Evolutionary conservation across 495 filamentous ascomycete species (phyloP).

Genomic region (Neurospora sp.): DNA sequence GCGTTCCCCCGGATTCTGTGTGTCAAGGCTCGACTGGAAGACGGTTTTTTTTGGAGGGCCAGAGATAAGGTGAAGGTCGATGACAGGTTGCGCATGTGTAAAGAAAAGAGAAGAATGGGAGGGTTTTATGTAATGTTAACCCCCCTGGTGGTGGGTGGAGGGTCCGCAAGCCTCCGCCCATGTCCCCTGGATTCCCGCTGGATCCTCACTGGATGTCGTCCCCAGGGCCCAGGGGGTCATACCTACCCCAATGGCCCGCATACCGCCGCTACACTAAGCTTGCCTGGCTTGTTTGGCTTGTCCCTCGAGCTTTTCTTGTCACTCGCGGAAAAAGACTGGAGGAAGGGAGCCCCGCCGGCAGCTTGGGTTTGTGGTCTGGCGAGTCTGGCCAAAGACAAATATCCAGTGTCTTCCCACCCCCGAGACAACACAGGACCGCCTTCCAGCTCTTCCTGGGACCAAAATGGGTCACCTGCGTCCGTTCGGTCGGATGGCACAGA

Average conservation of each 20-base stretch:
- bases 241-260: background rate
- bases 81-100: slow-evolving; percentile 38
- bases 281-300: background rate
- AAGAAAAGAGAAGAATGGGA: slow-evolving; percentile 36
- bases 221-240: background rate
- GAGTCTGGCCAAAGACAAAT: background rate
- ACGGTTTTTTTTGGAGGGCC: slow-evolving; percentile 22
- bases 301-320: background rate
- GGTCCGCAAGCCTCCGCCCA: slow-evolving; percentile 19
- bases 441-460: background rate
- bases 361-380: background rate
- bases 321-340: background rate
- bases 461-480: background rate
- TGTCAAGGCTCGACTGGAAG: slow-evolving; percentile 29
- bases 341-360: background rate
- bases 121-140: slow-evolving; percentile 50
- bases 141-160: slow-evolving; percentile 21
- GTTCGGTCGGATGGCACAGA: background rate
- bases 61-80: slow-evolving; percentile 34
- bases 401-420: background rate
- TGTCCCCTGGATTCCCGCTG: background rate
- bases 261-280: background rate
- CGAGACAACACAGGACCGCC: background rate
- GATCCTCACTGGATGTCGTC: background rate
- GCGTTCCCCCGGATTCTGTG: slow-evolving; percentile 25